A percentile compares a stretch with the other conserved stretches of the same genome.
phyloP scores from a whole-genome alignment of 2,329 filamentous ascomycete species.

The Pseudocercospora crystallina region DNA sequence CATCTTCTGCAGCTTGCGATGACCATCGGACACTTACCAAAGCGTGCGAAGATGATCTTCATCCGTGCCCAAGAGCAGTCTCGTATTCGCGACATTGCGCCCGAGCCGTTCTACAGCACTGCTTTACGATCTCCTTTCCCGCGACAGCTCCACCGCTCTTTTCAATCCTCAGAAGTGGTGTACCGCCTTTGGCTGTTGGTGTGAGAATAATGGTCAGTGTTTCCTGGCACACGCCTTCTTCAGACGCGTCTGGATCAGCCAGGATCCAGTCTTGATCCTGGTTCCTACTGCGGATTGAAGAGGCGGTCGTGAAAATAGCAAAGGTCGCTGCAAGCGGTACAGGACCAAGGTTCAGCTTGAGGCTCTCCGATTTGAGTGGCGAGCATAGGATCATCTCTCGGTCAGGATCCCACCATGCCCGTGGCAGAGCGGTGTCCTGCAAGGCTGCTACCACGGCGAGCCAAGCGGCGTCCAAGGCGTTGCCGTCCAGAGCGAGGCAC shows the following conservation, averaged over 20 bases:
- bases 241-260: constrained; percentile 83
- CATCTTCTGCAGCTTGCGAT: no score
- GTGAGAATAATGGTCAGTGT: constrained; percentile 81
- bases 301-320: constrained; percentile 67
- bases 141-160: constrained; percentile 78
- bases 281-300: constrained; percentile 47
- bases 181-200: constrained; percentile 39
- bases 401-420: constrained; percentile 80
- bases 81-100: no score
- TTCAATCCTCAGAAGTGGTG: constrained; percentile 68
- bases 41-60: no score
- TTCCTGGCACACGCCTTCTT: constrained; percentile 83
- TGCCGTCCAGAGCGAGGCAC: constrained; percentile 89
- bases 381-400: constrained; percentile 76
- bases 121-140: constrained; percentile 61
- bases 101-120: constrained; percentile 46
- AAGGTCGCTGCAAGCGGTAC: constrained; percentile 77
- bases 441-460: constrained; percentile 78
- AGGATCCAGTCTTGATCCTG: constrained; percentile 64
- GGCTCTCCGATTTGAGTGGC: constrained; percentile 55
- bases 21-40: no score
- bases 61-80: no score
- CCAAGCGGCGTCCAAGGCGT: constrained; percentile 90
- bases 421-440: constrained; percentile 72
- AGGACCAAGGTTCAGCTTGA: constrained; percentile 59